phyloP scores from a whole-genome alignment of 345 rosid species.

The Syzygium grande region DNA sequence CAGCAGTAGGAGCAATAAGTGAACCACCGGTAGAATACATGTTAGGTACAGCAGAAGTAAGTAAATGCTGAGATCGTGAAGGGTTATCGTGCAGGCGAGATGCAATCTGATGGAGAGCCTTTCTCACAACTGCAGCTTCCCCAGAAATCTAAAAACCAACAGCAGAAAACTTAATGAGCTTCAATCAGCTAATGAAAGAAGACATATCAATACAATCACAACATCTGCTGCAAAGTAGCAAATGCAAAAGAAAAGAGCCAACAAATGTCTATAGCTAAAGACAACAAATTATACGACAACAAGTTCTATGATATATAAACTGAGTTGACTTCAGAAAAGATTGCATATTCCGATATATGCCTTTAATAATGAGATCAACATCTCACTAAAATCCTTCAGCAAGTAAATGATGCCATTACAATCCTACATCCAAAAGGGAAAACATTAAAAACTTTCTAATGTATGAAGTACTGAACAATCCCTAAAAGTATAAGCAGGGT shows the following conservation, averaged over 20 bases:
- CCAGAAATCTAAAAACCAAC: constrained; percentile 59
- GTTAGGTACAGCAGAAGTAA: constrained; percentile 54
- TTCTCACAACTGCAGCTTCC: constrained; percentile 68
- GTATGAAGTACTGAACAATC: not conserved
- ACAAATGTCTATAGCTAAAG: not conserved
- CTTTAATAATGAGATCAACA: not conserved
- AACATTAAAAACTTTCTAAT: not conserved
- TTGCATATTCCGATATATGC: not conserved
- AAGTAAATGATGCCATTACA: not conserved
- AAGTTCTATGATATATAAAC: not conserved
- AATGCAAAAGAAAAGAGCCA: not conserved
- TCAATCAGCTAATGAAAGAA: not conserved
- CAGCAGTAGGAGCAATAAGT: constrained; percentile 48
- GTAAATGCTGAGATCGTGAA: constrained; percentile 74
- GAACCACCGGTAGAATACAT: constrained; percentile 49
- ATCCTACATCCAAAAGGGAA: not conserved
- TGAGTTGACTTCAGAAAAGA: not conserved
- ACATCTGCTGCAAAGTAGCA: not conserved
- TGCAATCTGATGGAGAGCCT: constrained; percentile 77
- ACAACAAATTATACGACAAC: not conserved
- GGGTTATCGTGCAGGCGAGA: constrained; percentile 88
- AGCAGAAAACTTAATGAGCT: not conserved
- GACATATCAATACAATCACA: not conserved
- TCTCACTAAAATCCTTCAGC: not conserved
- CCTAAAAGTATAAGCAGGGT: not conserved